Percentiles rank a stretch among this genome's conserved stretches.
Conservation (phyloP, 805 yeast species). For the Ogataea henricii region DNA sequence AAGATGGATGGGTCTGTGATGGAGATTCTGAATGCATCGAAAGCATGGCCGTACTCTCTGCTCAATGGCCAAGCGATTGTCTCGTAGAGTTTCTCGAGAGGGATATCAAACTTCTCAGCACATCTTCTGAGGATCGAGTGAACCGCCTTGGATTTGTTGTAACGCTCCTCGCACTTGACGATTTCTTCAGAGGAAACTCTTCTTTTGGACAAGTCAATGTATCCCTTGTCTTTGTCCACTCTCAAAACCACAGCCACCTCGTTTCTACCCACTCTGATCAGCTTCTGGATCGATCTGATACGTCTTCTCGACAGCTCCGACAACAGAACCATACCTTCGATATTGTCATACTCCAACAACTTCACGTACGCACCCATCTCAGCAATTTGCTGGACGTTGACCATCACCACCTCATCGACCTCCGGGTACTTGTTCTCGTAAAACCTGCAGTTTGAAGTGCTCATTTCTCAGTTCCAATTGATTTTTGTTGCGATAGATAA, state of each 20-base stretch:
- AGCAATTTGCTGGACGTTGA: constrained; percentile 96
- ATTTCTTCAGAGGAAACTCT: constrained; percentile 98
- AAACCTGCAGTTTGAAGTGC: constrained; percentile 89
- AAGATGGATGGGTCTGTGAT: constrained; percentile 90
- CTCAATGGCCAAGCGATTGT: constrained; percentile 97
- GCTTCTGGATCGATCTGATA: constrained; percentile 94
- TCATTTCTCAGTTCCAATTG: constrained; percentile 48
- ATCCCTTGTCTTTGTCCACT: constrained; percentile 98
- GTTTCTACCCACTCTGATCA: constrained; percentile 96
- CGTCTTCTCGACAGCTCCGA: constrained; percentile 98
- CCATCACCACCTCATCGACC: constrained; percentile 98
- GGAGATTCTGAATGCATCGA: constrained; percentile 94
- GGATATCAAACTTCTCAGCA: constrained; percentile 91
- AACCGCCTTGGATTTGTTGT: constrained; percentile 94
- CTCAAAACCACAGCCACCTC: constrained; percentile 97
- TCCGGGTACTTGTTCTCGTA: constrained; percentile 98
- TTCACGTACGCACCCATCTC: constrained; percentile 99
- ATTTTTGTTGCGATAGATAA: background rate
- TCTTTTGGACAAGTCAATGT: constrained; percentile 96
- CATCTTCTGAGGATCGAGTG: constrained; percentile 98
- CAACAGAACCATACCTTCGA: constrained; percentile 97
- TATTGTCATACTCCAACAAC: constrained; percentile 93
- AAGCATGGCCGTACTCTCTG: constrained; percentile 93
- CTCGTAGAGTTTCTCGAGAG: constrained; percentile 83
- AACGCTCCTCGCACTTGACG: constrained; percentile 95